Evolutionary conservation across 176 grass and related monocot species (phyloP).

Genomic region (Avena sativa): DNA sequence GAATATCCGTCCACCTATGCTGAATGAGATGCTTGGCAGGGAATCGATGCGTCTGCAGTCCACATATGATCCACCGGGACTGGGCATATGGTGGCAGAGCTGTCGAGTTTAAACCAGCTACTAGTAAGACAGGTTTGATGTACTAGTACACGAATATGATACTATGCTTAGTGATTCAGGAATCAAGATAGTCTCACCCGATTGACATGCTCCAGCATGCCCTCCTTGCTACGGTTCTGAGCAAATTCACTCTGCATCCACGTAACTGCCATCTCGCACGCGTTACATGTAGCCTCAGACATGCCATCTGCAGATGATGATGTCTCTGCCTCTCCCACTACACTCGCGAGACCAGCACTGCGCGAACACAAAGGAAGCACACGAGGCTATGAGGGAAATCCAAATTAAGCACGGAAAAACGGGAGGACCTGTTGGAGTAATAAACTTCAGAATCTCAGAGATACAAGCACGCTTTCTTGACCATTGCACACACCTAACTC

Average conservation of each 20-base stretch:
- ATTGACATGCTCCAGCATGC: constrained; percentile 62
- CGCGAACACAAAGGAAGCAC: constrained; percentile 11
- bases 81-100: constrained; percentile 65
- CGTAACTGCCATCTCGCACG: constrained; percentile 77
- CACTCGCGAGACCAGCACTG: constrained; percentile 64
- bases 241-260: constrained; percentile 86
- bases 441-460: constrained; percentile 34
- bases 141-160: background rate
- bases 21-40: constrained; percentile 53
- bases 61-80: constrained; percentile 62
- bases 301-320: constrained; percentile 38
- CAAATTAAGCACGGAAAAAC: background rate
- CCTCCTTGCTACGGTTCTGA: constrained; percentile 70
- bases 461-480: background rate
- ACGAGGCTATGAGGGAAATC: background rate
- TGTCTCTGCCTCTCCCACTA: constrained; percentile 34
- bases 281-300: constrained; percentile 55
- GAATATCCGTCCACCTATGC: constrained; percentile 66
- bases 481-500: constrained; percentile 56
- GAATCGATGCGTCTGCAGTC: constrained; percentile 52
- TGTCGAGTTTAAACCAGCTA: constrained; percentile 32
- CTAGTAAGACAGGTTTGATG: constrained; percentile 22
- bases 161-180: background rate
- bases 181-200: constrained; percentile 47
- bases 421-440: background rate